Percentiles rank a stretch among this genome's conserved stretches.
Conservation (phyloP, 2,329 filamentous ascomycete species). For the Aspergillus costaricaensis region DNA sequence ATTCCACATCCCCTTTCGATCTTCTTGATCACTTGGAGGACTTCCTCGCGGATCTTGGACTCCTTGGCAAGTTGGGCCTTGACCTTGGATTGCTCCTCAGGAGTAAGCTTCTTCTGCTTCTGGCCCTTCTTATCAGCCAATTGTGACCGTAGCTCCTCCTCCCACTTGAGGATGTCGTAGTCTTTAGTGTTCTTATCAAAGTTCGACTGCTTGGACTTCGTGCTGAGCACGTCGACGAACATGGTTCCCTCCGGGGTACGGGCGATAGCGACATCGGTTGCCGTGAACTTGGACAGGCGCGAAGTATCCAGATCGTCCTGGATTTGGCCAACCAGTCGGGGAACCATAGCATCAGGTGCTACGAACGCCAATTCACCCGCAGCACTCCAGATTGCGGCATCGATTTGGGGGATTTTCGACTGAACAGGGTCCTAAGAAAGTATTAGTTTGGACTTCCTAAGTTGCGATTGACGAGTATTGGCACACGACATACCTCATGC, state of each 20-base stretch:
- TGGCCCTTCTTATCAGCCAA: constrained; percentile 87
- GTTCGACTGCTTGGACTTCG: constrained; percentile 68
- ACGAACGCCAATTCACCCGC: constrained; percentile 93
- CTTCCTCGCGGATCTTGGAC: constrained; percentile 70
- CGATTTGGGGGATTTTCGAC: constrained; percentile 42
- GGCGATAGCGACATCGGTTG: constrained; percentile 89
- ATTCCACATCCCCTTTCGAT: constrained; percentile 84
- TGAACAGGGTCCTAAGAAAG: constrained; percentile 34
- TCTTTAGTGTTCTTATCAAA: constrained; percentile 91
- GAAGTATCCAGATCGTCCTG: constrained; percentile 69
- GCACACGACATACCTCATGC: constrained; percentile 54
- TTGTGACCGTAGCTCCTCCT: constrained; percentile 83
- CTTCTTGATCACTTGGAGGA: constrained; percentile 68
- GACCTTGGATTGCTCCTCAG: constrained; percentile 87
- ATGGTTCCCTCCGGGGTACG: constrained; percentile 83
- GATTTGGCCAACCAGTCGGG: constrained; percentile 73
- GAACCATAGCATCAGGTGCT: constrained; percentile 77
- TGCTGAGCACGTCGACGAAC: constrained; percentile 88
- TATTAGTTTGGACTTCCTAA: background rate
- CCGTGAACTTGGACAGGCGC: constrained; percentile 72
- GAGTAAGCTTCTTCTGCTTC: constrained; percentile 82
- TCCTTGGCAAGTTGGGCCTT: constrained; percentile 91
- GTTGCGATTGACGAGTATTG: background rate
- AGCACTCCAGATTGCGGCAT: constrained; percentile 75
- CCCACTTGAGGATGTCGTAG: constrained; percentile 96